Evolutionary conservation across 176 grass and related monocot genomes (phyloP), one percentile per base, ranked within the genome.

Genomic region (Carex myosuroides): DNA sequence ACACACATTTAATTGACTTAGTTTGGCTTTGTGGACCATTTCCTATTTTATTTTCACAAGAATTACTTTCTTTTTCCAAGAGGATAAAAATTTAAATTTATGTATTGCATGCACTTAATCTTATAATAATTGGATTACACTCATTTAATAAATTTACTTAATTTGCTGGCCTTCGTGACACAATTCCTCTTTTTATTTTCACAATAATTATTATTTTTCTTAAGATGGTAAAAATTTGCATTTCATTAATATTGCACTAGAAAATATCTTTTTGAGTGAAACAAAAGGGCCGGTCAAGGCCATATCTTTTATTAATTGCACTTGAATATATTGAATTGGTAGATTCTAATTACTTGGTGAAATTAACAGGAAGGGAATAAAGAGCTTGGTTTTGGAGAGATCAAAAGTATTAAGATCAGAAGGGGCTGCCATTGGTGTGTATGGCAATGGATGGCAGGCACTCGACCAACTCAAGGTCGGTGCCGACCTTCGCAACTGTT

Each of bases 341-440:
- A 24, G 7, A 18, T 62, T 62, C 8, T 24, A 20, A 62, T 37
- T 37, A 37, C n/a, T 9, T 62, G 18, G 20, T 62, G 18, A 62
- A 64, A 81, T 13, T 71, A 72, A 35, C 64, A 94, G 89, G 82
- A 94, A 94, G 64, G 89, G 87, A 70, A 87, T 89, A 2, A 13
- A 46, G 13, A 86, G 79, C 70, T 83, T 94, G 4, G 85, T 94
- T 52, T 18, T 94, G 18, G 87, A 94, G 82, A 91, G 84, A 81
- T 87, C 70, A 0, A 48, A 87, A 13, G 59, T 18, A 2, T 13
- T 94, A 3, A 58, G 89, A 42, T 79, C 87, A 6, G 62, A 73
- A 2, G 92, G 92, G 3, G 81, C 50, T 13, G 87, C 78, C 11
- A 89, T 94, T 26, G 82, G 70, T 7, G 16, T 91, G 9, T 60